Evolutionary conservation across 1,139 yeast species (phyloP), one percentile per base, ranked within the genome.

Genomic region (Saccharomyces hybrid): DNA sequence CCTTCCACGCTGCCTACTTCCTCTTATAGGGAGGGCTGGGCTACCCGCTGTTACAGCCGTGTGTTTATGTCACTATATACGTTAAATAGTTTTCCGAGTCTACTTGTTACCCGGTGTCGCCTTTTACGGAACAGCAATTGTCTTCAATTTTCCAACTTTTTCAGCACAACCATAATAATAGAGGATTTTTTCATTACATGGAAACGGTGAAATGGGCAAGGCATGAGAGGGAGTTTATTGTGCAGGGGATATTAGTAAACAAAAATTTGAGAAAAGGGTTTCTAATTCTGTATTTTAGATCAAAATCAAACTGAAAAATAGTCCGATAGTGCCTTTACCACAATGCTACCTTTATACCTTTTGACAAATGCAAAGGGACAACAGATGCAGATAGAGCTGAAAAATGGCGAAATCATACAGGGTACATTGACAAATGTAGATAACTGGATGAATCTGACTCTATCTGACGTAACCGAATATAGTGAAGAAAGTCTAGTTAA

Each of bases 391-490:
- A 90, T 95, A 55, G 99, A 93, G 72, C 81, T 95, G 69, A 95
- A 95, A 71, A 85, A 86, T 55, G 97, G 98, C 34, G 97, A 89
- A 67, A 84, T 95, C 12, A 77, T 90, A 57, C 88, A 86, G 66
- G 99, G 99, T 46, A 82, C 81, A 58, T 77, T 95, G 59, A 81
- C 84, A 57, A 87, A 88, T 66, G 90, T 96, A 65, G 99, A 95
- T 70, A 84, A 89, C 46, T 89, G 96, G 91, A 95, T 95, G 99
- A 93, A 93, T 70, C 77, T 95, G 63, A 88, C 96, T 1, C 77
- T 95, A 55, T 78, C 78, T 48, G 84, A 90, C 62, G 98, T 87
- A 24, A 81, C 84, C 53, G 91, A 86, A 68, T 60, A 55, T 48
- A 62, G 59, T 34, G 52, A 50, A n/a, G 51, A 55, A 19, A 55